A percentile compares a stretch with the other conserved stretches of the same genome.
These are phyloP conservation scores for Fusarium nelsonii DNA, from an alignment of 2,329 filamentous ascomycete species.

Conservation along the genomic window DNA sequence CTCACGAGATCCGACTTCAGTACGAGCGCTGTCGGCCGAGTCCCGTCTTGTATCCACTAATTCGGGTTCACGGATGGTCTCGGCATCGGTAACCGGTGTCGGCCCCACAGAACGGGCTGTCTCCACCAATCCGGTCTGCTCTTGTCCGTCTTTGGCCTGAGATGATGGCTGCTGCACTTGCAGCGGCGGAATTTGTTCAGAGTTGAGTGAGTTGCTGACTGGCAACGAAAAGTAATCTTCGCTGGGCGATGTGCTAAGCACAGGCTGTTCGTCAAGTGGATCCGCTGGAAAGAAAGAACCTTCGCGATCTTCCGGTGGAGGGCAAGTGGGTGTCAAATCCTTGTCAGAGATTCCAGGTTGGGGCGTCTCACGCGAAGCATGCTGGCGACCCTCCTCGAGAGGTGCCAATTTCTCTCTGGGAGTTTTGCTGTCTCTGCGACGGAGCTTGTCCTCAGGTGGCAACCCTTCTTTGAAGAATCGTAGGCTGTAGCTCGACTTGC, in stretches of 20 bases:
- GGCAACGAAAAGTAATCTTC: constrained; percentile 46
- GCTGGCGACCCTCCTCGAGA: constrained; percentile 49
- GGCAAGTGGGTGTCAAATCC: constrained; percentile 20
- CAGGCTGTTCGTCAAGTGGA: constrained; percentile 33
- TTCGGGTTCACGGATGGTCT: constrained; percentile 45
- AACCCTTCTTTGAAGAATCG: constrained; percentile 76
- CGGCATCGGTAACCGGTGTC: constrained; percentile 37
- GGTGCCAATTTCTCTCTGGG: constrained; percentile 58
- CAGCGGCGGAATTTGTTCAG: constrained; percentile 27
- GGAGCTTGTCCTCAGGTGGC: constrained; percentile 67
- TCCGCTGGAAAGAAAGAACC: constrained; percentile 16
- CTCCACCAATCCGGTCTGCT: constrained; percentile 40
- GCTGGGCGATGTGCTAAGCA: constrained; percentile 40
- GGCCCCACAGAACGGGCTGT: constrained; percentile 44
- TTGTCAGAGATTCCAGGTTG: constrained; percentile 5
- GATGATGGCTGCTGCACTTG: constrained; percentile 33
- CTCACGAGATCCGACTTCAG: constrained; percentile 54
- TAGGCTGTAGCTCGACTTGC: constrained; percentile 75
- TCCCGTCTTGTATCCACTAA: constrained; percentile 51
- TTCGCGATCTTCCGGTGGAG: constrained; percentile 31
- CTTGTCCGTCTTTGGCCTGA: constrained; percentile 37
- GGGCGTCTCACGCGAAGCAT: not conserved
- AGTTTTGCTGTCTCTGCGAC: constrained; percentile 62
- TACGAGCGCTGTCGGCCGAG: constrained; percentile 55
- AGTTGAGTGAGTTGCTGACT: constrained; percentile 13